Evolutionary conservation across 768 basidiomycete species (phyloP).

Genomic region (Filobasidium floriforme): DNA sequence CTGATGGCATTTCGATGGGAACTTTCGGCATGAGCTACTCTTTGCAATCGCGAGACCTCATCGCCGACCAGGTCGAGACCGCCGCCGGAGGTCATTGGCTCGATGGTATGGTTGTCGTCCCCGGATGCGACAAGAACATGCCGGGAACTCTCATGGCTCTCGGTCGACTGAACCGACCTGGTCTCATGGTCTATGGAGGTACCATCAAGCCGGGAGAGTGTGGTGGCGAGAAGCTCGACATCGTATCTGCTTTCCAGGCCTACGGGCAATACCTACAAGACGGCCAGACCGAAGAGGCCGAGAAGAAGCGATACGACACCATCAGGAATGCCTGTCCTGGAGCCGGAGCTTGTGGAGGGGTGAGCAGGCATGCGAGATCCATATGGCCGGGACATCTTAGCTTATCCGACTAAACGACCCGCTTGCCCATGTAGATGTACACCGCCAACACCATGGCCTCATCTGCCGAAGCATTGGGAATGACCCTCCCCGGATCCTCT

Average conservation of each 20-base stretch:
- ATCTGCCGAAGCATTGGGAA: slow-evolving; percentile 87
- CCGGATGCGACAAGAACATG: slow-evolving; percentile 99
- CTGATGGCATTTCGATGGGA: slow-evolving; percentile 98
- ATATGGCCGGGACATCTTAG: not conserved
- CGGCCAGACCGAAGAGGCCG: slow-evolving; percentile 73
- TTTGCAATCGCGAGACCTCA: slow-evolving; percentile 93
- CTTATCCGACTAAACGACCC: slow-evolving; percentile 10
- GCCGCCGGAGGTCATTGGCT: slow-evolving; percentile 96
- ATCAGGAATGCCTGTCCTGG: slow-evolving; percentile 94
- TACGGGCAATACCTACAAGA: slow-evolving; percentile 93
- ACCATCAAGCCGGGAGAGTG: slow-evolving; percentile 89
- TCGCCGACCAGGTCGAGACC: slow-evolving; percentile 94
- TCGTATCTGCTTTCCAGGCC: slow-evolving; percentile 95
- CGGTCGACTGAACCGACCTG: slow-evolving; percentile 88
- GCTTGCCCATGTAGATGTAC: slow-evolving; percentile 64
- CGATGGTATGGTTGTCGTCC: slow-evolving; percentile 93
- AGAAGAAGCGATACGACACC: slow-evolving; percentile 73
- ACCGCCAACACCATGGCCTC: slow-evolving; percentile 98
- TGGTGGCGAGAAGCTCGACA: slow-evolving; percentile 73
- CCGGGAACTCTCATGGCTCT: slow-evolving; percentile 98
- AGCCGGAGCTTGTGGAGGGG: slow-evolving; percentile 93
- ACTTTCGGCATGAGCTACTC: slow-evolving; percentile 69
- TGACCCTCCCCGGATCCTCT: slow-evolving; percentile 94
- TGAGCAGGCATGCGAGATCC: slow-evolving; percentile 48
- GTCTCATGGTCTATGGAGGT: slow-evolving; percentile 96